Evolutionary conservation across 176 grass and related monocot genomes (phyloP).

Genomic region (Lolium perenne): DNA sequence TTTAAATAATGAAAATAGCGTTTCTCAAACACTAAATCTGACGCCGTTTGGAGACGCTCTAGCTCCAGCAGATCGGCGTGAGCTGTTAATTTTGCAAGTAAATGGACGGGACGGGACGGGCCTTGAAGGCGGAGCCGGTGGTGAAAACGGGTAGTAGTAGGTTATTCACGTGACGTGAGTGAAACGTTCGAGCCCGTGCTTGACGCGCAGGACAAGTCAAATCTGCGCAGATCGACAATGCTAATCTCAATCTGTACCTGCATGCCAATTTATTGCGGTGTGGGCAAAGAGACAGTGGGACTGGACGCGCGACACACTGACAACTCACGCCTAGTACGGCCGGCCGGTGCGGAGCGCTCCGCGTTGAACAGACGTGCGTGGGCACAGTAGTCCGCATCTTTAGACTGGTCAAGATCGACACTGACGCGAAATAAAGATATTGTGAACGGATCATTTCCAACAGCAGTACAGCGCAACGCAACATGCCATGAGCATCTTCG

Average conservation of each 20-base stretch:
- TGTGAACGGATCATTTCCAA: background rate
- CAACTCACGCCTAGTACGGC: background rate
- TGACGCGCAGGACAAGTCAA: background rate
- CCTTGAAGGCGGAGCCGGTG: background rate
- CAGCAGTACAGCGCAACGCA: background rate
- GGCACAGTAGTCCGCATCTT: background rate
- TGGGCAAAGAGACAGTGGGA: background rate
- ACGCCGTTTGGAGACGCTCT: too few relatives aligned
- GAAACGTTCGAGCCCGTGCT: background rate
- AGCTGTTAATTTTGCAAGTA: too few relatives aligned
- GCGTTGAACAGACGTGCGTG: background rate
- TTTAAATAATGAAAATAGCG: too few relatives aligned
- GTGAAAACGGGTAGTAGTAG: background rate
- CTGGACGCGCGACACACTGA: background rate
- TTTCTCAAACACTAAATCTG: too few relatives aligned
- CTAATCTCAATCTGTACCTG: slow-evolving; percentile 23
- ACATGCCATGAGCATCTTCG: background rate
- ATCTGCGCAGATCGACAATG: slow-evolving; percentile 33
- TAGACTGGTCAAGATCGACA: slow-evolving; percentile 8
- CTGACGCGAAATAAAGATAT: background rate
- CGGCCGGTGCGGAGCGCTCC: background rate
- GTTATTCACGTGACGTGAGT: background rate
- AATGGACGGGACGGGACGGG: too few relatives aligned
- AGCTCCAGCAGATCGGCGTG: too few relatives aligned
- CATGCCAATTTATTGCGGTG: slow-evolving; percentile 37